Conservation (phyloP, 768 basidiomycete species). For the Coprinellus aureogranulatus region DNA sequence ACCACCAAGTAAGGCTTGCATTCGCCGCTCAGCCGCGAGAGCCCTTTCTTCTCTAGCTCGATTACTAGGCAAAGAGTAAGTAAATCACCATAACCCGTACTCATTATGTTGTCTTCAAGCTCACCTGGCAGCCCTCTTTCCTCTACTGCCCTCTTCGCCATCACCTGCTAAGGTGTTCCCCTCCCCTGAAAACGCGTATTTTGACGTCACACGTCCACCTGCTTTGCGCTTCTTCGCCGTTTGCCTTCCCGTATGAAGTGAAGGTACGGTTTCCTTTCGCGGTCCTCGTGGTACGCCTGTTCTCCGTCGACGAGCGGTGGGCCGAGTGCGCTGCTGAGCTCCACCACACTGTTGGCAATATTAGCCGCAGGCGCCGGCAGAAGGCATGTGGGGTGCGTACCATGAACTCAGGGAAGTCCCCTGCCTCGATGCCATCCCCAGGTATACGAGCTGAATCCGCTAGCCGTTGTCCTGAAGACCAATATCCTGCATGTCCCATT, state of each 20-base stretch:
- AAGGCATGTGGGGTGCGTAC: conserved; percentile 35
- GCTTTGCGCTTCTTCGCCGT: conserved; percentile 69
- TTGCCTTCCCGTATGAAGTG: conserved; percentile 57
- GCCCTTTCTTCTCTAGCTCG: conserved; percentile 78
- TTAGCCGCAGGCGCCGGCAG: neutral
- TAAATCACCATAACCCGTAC: no score
- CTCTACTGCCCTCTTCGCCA: conserved; percentile 45
- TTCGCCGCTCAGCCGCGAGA: conserved; percentile 64
- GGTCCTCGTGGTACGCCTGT: conserved; percentile 20
- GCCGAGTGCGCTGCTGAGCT: conserved; percentile 62
- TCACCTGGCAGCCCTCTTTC: conserved; percentile 70
- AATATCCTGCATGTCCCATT: conserved; percentile 56
- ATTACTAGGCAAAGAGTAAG: conserved; percentile 46
- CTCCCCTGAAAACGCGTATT: conserved; percentile 56
- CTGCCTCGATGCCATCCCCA: conserved; percentile 49
- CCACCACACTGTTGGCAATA: conserved; percentile 63
- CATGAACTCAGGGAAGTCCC: conserved; percentile 76
- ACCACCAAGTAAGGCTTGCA: conserved; percentile 45
- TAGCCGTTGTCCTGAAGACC: conserved; percentile 75
- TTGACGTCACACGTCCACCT: conserved; percentile 63
- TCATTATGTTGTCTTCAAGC: conserved; percentile 12
- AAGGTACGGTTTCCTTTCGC: conserved; percentile 44
- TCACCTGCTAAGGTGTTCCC: conserved; percentile 53
- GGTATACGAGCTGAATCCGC: conserved; percentile 57
- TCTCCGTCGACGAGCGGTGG: conserved; percentile 47